Base-by-base conservation (phyloP, 345 rosid genomes). In the Salix suchowensis region DNA sequence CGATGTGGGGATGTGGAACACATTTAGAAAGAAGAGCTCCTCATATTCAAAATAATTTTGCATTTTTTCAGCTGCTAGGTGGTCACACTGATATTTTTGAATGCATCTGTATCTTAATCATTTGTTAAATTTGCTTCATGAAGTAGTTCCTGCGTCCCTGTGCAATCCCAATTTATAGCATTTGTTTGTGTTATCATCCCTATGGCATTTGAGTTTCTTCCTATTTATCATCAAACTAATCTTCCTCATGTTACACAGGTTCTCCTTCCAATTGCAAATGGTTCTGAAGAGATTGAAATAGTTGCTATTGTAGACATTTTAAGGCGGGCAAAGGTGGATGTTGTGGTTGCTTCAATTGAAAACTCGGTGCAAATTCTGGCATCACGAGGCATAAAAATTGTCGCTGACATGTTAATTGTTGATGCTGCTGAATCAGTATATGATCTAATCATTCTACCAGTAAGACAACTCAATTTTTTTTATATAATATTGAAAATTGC, bases 401-500 rank as follows among this genome's bases (percentile, higher is more conserved):
- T 93, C 64, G 93, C 98, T 3, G 97, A 93, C 80, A 89, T 88
- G 84, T 82, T 88, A 81, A 87, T 95, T 67, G 76, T 84, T 37
- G 90, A 88, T 74, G 92, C 89, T 71, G 85, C 90, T 52, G 86
- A 74, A 64, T 83, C 88, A 48, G 67, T 83, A 82, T 88, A 89
- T 76, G 97, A 95, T 81, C 68, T 93, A 67, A 90, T 95, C 77
- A 44, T 95, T 88, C 97, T 95, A 81, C 97, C 94, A 76, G 98
- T 95, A 79, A 83, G 88, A 76, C 52, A 67, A 77, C 70, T 70
- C 23, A 30, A 12, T 62, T 46, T 16, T 12, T 13, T 6, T 64
- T 30, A 28, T 30, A 28, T 65, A 23, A 44, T 62, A 52, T 74
- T 40, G 32, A 46, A 46, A 46, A 12, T 46, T 46, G 28, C 54